These are phyloP conservation scores for Termitomyces sp. DNA, from an alignment of 768 basidiomycete species.

Conservation along the genomic window DNA sequence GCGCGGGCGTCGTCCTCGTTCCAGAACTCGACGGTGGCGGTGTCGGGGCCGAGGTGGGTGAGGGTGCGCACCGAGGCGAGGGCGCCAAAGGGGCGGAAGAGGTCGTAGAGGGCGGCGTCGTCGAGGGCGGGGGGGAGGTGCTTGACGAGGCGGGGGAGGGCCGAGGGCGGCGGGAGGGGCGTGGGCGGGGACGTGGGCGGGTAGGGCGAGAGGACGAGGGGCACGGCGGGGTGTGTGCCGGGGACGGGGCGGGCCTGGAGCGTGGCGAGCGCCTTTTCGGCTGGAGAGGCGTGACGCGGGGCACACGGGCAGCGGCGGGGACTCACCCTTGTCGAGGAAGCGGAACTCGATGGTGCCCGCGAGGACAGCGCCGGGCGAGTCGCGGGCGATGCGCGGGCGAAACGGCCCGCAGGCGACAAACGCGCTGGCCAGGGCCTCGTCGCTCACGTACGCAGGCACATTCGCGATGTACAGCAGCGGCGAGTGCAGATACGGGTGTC, in stretches of 20 bases:
- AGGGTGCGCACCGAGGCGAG: slow-evolving; percentile 73
- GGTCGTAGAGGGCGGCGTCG: slow-evolving; percentile 74
- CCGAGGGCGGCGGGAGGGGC: slow-evolving; percentile 68
- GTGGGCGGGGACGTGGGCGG: slow-evolving; percentile 75
- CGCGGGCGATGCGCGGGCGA: slow-evolving; percentile 69
- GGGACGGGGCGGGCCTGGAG: slow-evolving; percentile 73
- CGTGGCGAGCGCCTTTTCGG: slow-evolving; percentile 85
- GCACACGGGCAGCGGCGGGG: no score
- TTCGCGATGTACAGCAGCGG: slow-evolving; percentile 78
- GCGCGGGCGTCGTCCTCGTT: slow-evolving; percentile 76
- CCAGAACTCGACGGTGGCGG: slow-evolving; percentile 81
- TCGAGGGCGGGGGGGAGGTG: slow-evolving; percentile 67
- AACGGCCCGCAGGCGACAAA: slow-evolving; percentile 76
- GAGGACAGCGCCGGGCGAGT: slow-evolving; percentile 43
- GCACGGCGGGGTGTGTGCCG: slow-evolving; percentile 48
- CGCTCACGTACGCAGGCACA: slow-evolving; percentile 65
- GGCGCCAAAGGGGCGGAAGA: slow-evolving; percentile 81
- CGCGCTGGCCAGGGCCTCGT: slow-evolving; percentile 70
- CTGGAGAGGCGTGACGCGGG: no score
- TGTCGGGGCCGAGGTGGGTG: slow-evolving; percentile 71
- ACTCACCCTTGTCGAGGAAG: slow-evolving; percentile 72
- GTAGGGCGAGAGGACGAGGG: slow-evolving; percentile 74
- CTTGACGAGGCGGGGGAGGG: slow-evolving; percentile 77
- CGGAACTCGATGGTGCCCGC: slow-evolving; percentile 83
- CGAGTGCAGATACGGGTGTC: slow-evolving; percentile 83